These are phyloP conservation scores for Cryptococcus sp. DNA, from an alignment of 1,284 basidiomycete species.

Conservation along the genomic window DNA sequence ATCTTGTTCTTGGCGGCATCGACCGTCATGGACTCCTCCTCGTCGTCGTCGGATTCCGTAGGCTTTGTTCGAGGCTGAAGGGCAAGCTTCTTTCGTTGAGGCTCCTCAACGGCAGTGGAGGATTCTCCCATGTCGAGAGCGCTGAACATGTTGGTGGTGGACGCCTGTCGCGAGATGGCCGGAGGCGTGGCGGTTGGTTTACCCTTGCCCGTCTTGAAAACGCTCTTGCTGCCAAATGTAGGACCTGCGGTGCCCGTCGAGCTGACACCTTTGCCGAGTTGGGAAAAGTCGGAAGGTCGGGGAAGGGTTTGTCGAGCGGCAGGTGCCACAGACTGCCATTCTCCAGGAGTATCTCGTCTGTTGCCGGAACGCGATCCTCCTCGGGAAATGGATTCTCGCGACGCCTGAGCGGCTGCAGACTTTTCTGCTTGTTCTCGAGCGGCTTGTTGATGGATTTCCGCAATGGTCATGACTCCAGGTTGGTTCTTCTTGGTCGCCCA, in stretches of 20 bases:
- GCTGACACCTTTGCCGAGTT: conserved; percentile 69
- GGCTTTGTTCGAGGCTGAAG: conserved; percentile 59
- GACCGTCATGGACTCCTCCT: conserved; percentile 57
- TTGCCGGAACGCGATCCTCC: conserved; percentile 85
- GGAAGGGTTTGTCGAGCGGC: conserved; percentile 44
- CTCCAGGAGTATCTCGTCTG: conserved; percentile 56
- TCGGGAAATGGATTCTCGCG: conserved; percentile 57
- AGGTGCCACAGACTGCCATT: conserved; percentile 76
- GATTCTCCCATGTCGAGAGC: conserved; percentile 61
- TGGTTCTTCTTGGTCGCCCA: conserved; percentile 72
- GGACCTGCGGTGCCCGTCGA: conserved; percentile 61
- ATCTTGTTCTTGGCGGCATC: conserved; percentile 72
- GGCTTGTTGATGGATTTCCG: conserved; percentile 78
- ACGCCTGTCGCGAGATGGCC: conserved; percentile 68
- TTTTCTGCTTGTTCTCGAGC: conserved; percentile 70
- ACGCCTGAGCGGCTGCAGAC: conserved; percentile 52
- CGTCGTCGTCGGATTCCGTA: conserved; percentile 44
- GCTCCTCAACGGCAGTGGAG: conserved; percentile 46
- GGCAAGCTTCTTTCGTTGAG: conserved; percentile 69
- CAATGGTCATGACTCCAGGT: conserved; percentile 79
- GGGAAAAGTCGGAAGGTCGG: conserved; percentile 66
- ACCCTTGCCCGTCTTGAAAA: conserved; percentile 65
- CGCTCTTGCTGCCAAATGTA: conserved; percentile 79
- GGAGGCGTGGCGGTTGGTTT: conserved; percentile 55
- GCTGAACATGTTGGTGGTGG: conserved; percentile 80